Base-by-base conservation (phyloP, 2,329 filamentous ascomycete species). In the Alternaria arbusti region DNA sequence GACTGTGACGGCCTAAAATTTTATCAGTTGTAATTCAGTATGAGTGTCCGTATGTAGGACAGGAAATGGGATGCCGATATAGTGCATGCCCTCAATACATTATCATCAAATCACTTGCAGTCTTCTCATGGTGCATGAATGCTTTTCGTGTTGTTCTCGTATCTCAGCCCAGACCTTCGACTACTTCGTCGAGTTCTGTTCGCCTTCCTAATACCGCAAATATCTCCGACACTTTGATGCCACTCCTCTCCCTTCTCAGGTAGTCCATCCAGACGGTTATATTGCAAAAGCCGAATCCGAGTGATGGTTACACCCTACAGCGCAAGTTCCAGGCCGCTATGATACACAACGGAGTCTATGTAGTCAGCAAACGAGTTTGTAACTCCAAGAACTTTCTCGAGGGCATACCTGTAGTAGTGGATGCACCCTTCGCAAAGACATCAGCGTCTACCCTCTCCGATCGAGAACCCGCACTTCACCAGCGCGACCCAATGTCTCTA, bases 11-110 rank as follows among this genome's bases (percentile, higher is more conserved):
- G 49, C 49, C 49, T 51, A 36, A 23, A 11, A 25, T 23, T 23
- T 23, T 51, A 51, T 51, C 49, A 51, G 49, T 51, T 51, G 49
- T 51, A 51, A 51, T 51, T 36, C 49, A 51, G 28, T 23, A 51
- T 51, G 49, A 36, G 17, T 23, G 49, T 51, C 28, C 49, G 20
- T 32, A 15, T 26, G 28, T n/a, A 7, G 28, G 49, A 36, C 40
- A 13, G 9, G 13, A 9, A 36, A 23, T 13, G 4, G 28, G 20
- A 11, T 51, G 49, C 20, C 32, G 2, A n/a, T 51, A 15, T 36
- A 11, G 28, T 7, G 32, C 49, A 51, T 25, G 17, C 44, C 22
- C 17, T 36, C 28, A 51, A 51, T 36, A 51, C 9, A 51, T 51
- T 51, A 51, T 51, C 28, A n/a, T 36, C 20, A 36, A 23, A 15